phyloP scores from a whole-genome alignment of 495 filamentous ascomycete genomes.

The Neurospora cerealis region DNA sequence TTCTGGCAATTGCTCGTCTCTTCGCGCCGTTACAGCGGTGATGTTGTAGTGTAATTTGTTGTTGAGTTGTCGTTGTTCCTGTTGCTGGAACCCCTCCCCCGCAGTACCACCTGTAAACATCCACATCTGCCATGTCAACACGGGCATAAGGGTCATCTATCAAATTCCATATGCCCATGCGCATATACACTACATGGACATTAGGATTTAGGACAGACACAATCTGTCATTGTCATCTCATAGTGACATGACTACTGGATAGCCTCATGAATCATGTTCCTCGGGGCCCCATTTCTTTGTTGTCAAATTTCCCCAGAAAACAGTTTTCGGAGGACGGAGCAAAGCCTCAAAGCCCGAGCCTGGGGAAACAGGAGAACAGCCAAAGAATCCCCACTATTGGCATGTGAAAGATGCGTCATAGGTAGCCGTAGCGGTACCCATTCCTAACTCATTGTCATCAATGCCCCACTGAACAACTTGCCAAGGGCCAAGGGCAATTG shows the following conservation, averaged over 20 bases:
- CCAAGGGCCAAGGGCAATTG: not conserved
- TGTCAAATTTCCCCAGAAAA: not conserved
- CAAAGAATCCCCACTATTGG: not conserved
- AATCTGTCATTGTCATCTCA: not conserved
- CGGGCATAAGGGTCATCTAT: not conserved
- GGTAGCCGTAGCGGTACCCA: not conserved
- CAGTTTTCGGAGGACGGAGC: not conserved
- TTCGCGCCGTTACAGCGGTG: not conserved
- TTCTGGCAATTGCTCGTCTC: not conserved
- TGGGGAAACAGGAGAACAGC: not conserved
- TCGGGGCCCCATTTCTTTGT: not conserved
- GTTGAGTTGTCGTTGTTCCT: not conserved
- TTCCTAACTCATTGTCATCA: not conserved
- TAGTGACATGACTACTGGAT: not conserved
- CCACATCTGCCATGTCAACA: not conserved
- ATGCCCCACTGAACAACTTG: not conserved
- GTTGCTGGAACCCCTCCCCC: not conserved
- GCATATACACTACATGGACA: not conserved
- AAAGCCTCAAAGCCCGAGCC: not conserved
- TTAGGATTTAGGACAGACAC: not conserved
- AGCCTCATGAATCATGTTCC: not conserved
- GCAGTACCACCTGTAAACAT: not conserved
- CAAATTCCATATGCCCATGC: not conserved
- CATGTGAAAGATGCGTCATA: constrained; percentile 17
- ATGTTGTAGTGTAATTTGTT: not conserved